Conservation (phyloP, 2,329 filamentous ascomycete species). For the Sclerotinia nivalis region DNA sequence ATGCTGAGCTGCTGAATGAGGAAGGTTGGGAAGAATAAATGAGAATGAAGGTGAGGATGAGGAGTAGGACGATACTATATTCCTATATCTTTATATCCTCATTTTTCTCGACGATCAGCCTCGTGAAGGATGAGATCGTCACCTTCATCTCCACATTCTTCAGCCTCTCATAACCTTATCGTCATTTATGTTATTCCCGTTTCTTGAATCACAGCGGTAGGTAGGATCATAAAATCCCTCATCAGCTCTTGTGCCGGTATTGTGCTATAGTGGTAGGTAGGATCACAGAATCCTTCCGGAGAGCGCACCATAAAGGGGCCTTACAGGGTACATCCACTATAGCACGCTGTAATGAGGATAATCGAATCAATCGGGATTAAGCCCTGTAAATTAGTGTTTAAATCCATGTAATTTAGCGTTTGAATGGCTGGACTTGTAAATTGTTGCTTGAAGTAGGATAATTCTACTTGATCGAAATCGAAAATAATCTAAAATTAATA, state of each 20-base stretch:
- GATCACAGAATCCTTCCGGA: background rate
- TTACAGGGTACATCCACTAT: no score
- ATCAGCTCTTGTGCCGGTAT: background rate
- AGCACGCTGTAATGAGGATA: no score
- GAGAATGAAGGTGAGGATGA: background rate
- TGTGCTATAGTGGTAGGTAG: no score
- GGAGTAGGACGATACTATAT: background rate
- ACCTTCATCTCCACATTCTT: slow-evolving; percentile 15
- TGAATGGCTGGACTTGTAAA: no score
- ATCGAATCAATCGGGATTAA: no score
- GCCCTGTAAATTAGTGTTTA: no score
- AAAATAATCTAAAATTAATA: no score
- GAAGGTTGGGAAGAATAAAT: background rate
- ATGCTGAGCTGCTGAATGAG: no score
- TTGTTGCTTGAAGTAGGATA: no score
- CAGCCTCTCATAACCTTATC: background rate
- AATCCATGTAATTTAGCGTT: no score
- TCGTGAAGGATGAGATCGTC: background rate
- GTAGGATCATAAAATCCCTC: background rate
- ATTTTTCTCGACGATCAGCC: background rate
- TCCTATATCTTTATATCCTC: slow-evolving; percentile 6
- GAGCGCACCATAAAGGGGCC: no score
- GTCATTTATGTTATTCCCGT: background rate
- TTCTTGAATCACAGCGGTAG: background rate
- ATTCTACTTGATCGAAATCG: no score